Evolutionary conservation across 2,329 filamentous ascomycete genomes (phyloP).

Genomic region (Colletotrichum phormii): DNA sequence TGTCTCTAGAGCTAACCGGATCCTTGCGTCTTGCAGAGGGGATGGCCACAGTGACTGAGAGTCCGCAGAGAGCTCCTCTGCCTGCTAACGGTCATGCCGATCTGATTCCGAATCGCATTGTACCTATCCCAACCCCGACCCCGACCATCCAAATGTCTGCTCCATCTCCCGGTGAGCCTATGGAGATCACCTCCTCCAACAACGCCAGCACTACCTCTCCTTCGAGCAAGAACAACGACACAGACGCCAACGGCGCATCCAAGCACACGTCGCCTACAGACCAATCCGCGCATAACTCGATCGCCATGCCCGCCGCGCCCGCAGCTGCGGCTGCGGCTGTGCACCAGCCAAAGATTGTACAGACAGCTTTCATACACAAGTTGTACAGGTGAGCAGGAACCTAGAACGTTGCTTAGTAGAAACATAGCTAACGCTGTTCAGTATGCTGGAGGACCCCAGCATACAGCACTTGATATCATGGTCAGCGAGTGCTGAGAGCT

Average conservation of each 20-base stretch:
- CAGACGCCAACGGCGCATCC: conserved; percentile 44
- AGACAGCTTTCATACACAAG: conserved; percentile 99
- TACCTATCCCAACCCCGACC: conserved; percentile 63
- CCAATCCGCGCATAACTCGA: conserved; percentile 46
- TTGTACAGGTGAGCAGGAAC: conserved; percentile 84
- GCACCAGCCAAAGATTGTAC: conserved; percentile 96
- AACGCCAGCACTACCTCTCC: conserved; percentile 45
- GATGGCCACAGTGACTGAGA: conserved; percentile 66
- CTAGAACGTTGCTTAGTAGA: background rate
- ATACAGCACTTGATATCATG: conserved; percentile 98
- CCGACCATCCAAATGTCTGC: conserved; percentile 70
- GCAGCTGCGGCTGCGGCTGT: conserved; percentile 77
- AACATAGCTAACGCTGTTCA: conserved; percentile 51
- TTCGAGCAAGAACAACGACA: conserved; percentile 31
- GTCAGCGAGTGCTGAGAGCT: conserved; percentile 94
- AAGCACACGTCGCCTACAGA: conserved; percentile 55
- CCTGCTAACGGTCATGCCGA: conserved; percentile 55
- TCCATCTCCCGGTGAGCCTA: conserved; percentile 68
- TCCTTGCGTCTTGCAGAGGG: conserved; percentile 50
- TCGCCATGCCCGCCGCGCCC: conserved; percentile 62
- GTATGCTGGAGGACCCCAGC: conserved; percentile 94
- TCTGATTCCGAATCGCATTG: conserved; percentile 63
- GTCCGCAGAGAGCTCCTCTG: conserved; percentile 56
- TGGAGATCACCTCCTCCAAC: conserved; percentile 70
- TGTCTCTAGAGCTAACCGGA: conserved; percentile 38